Conservation (phyloP, 1,284 basidiomycete species). For the Trichosporon faecale region DNA sequence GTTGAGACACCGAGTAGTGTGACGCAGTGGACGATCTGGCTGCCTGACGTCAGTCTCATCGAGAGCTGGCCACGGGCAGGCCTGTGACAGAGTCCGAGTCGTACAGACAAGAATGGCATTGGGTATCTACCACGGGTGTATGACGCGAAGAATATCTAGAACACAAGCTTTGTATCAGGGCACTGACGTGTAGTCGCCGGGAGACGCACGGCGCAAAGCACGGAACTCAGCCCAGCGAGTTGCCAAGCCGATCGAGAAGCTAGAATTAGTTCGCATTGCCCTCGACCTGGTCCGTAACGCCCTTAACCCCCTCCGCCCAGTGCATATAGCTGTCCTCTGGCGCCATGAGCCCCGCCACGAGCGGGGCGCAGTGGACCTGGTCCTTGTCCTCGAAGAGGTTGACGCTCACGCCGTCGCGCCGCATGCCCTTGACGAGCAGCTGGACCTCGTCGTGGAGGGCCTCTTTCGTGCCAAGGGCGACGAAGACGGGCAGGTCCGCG, state of each 20-base stretch:
- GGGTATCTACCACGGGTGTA: no score
- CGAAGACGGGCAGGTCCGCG: conserved; percentile 27
- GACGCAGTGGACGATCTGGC: no score
- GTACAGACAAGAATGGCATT: no score
- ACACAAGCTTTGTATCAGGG: no score
- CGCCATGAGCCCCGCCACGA: neutral
- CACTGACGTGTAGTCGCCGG: no score
- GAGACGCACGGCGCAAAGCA: no score
- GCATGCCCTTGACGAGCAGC: conserved; percentile 33
- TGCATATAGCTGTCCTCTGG: neutral
- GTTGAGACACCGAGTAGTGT: neutral
- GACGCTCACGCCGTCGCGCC: conserved; percentile 35
- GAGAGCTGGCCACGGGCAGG: no score
- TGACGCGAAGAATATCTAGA: no score
- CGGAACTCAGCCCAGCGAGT: no score
- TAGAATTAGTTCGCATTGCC: neutral
- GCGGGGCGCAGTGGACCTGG: conserved; percentile 1
- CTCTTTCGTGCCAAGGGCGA: conserved; percentile 43
- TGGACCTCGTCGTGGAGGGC: conserved; percentile 37
- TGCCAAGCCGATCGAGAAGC: neutral
- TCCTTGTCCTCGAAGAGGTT: conserved; percentile 12
- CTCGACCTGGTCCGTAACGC: neutral
- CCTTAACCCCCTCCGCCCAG: neutral
- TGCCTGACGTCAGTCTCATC: no score
- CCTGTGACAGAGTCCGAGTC: no score